Evolutionary conservation across 148 eudicot genomes (phyloP).

Genomic region (Polygonum aviculare): DNA sequence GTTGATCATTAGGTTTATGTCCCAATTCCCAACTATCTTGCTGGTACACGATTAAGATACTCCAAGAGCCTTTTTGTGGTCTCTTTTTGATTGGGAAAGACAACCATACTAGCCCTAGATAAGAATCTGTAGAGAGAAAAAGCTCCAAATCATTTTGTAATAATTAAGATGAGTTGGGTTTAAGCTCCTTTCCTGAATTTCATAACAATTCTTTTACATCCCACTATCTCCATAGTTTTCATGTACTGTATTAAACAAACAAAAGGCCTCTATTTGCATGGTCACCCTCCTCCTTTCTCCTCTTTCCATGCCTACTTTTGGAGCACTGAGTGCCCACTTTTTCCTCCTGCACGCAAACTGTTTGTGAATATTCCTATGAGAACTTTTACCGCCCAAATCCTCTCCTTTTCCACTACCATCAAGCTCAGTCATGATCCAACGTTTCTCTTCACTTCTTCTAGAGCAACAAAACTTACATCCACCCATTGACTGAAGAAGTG

Average conservation of each 20-base stretch:
- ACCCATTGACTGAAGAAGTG: slow-evolving; percentile 5
- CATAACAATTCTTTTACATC: background rate
- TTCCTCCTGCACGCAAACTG: background rate
- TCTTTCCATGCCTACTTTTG: background rate
- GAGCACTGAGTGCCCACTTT: background rate
- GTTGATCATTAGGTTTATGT: background rate
- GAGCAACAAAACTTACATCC: background rate
- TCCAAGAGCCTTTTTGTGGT: background rate
- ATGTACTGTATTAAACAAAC: slow-evolving; percentile 4
- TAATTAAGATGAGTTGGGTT: slow-evolving; percentile 4
- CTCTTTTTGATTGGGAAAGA: background rate
- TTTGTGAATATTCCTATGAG: slow-evolving; percentile 4
- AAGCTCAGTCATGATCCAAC: background rate
- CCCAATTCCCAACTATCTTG: background rate
- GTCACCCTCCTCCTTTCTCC: background rate
- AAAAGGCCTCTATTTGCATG: background rate
- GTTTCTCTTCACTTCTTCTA: background rate
- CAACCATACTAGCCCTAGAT: background rate
- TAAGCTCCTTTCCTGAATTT: background rate
- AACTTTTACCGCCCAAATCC: background rate
- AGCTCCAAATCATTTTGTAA: slow-evolving; percentile 2
- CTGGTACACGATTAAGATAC: background rate
- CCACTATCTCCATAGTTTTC: background rate
- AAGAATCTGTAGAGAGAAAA: background rate
- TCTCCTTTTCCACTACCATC: background rate